Base-by-base conservation (phyloP, 2,329 filamentous ascomycete genomes). In the Botrytis fabae region DNA sequence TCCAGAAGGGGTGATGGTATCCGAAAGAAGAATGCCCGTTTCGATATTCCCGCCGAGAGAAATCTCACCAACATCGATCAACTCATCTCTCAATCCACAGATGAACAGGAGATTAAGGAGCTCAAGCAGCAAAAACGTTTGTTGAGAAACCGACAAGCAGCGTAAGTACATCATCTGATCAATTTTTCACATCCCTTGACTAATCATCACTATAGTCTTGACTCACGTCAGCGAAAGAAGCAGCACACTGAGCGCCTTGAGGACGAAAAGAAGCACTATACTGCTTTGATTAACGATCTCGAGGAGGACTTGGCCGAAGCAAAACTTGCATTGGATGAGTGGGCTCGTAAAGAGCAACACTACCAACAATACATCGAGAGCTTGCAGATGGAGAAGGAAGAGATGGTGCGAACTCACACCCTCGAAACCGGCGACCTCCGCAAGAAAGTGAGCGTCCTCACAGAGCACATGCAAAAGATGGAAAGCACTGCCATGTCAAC, bases 121-220 rank as follows among this genome's bases (percentile, higher is more conserved):
- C 88, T 99, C 80, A 99, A 99, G 89, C 94, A 97, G 82, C 96
- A 98, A 83, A 98, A 98, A 87, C 91, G 96, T 75, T 86, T 99
- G 75, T 86, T 99, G 76, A 90, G 96, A 80, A 99, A 99, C 84
- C 91, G 96, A 80, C 95, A 98, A 85, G 96, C 96, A 83, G 96
- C 96, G 94, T 97, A 90, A 86, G 92, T 75, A 78, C 75, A 79
- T 77, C 77, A 76, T 76, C 74, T 72, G 78, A 78, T 75, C 62
- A 75, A 54, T 74, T 74, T 68, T 42, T 75, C 51, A 71, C 60
- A 66, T 42, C 57, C 63, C 70, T 73, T 72, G 74, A 75, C 78
- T 79, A 77, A 80, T 72, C 71, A 42, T 62, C 75, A 48, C 38
- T 60, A 40, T 77, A 97, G 94, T 77, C 92, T 99, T 79, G 95